Base-by-base conservation (phyloP, 352 stramenopile species). In the Saprolegnia parasitica region DNA sequence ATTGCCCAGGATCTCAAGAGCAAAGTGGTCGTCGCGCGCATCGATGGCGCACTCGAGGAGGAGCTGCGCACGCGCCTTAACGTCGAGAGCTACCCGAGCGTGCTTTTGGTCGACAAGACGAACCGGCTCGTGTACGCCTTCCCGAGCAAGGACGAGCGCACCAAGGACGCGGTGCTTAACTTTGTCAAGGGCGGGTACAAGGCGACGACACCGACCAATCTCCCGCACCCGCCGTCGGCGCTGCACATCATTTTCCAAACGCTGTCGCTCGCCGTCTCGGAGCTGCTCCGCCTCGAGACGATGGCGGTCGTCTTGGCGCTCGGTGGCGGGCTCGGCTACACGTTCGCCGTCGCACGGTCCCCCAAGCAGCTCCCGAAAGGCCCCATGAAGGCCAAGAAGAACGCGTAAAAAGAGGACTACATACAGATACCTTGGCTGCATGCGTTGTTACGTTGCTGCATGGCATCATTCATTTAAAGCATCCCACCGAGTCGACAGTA, bases 21-120 rank as follows among this genome's bases (percentile, higher is more conserved):
- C n/a, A n/a, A 68, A 13, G 50, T 68, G 26, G 35, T 56, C 29
- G 62, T 68, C 13, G 62, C 35, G 13, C 39, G 52, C n/a, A 29
- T 68, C n/a, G 62, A 68, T 20, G 62, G 47, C 23, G 62, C 52
- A 4, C 20, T 45, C 13, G 21, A 68, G 11, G 52, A 42, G 2
- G 62, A 39, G 5, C 26, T 68, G 46, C 81, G 78, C 72, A 86
- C 35, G 15, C 62, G 62, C 18, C 11, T 68, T 24, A 68, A 68
- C 39, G 32, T 58, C 35, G 24, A 61, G n/a, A 58, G 50, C 18
- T 39, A 68, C 42, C 47, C 47, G 11, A 56, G 21, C 42, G 26
- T 60, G 20, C 21, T 24, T 18, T 20, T 68, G 15, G 62, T 68
- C 20, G 62, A 18, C 23, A 45, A 35, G 21, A 24, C 62, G 5